Evolutionary conservation across 2,329 filamentous ascomycete species (phyloP).

Genomic region (Neonectria sp.): DNA sequence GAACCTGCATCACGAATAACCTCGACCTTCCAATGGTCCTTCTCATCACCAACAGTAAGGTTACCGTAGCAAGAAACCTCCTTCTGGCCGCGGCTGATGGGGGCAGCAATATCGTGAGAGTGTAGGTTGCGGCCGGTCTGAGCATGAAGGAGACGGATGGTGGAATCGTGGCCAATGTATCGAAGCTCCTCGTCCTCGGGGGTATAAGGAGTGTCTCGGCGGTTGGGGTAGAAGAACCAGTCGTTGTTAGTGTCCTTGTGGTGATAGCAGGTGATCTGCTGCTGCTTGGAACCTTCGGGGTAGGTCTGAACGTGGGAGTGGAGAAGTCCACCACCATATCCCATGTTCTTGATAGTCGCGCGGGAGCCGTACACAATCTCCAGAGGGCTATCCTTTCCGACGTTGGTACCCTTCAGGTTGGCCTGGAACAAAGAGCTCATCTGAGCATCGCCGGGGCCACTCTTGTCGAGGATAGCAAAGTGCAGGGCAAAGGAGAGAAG

Average conservation of each 20-base stretch:
- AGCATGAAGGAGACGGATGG: constrained; percentile 90
- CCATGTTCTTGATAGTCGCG: constrained; percentile 98
- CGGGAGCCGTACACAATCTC: constrained; percentile 92
- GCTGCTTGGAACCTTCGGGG: constrained; percentile 92
- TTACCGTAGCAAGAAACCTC: constrained; percentile 98
- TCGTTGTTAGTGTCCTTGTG: constrained; percentile 99
- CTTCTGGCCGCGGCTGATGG: constrained; percentile 88
- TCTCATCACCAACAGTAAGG: constrained; percentile 93
- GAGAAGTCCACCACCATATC: constrained; percentile 95
- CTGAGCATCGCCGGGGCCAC: constrained; percentile 97
- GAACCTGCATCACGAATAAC: constrained; percentile 92
- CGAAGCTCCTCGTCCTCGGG: constrained; percentile 76
- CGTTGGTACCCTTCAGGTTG: constrained; percentile 92
- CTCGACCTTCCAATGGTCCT: constrained; percentile 97
- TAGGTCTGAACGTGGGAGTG: constrained; percentile 98
- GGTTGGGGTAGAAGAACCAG: constrained; percentile 99
- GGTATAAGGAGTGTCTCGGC: constrained; percentile 80
- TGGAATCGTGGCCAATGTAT: constrained; percentile 83
- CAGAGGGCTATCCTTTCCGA: constrained; percentile 93
- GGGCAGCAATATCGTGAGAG: constrained; percentile 91
- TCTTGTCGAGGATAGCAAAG: constrained; percentile 93
- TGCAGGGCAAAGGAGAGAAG: constrained; percentile 96
- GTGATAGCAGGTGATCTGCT: constrained; percentile 99
- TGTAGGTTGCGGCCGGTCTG: constrained; percentile 98
- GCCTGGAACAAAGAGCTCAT: constrained; percentile 99